These are phyloP conservation scores for Candida glaebosa DNA, from an alignment of 805 yeast genomes.

Conservation along the genomic window DNA sequence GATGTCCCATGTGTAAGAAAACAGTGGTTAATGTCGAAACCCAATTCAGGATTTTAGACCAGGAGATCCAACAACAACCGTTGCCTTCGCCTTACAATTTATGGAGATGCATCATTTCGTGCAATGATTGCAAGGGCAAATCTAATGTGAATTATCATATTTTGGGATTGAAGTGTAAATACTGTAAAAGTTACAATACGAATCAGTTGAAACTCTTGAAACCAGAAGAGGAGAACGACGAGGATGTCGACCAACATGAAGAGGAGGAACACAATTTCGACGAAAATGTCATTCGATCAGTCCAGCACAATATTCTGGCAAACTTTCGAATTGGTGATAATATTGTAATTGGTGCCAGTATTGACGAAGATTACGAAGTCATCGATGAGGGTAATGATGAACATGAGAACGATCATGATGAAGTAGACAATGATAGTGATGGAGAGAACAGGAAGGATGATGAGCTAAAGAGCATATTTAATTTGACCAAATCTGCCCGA, in stretches of 20 bases:
- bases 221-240: conserved; percentile 51
- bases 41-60: conserved; percentile 81
- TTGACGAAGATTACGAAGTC: conserved; percentile 23
- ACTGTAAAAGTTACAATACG: conserved; percentile 86
- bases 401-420: conserved; percentile 18
- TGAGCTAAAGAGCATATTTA: conserved; percentile 17
- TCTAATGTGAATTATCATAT: conserved; percentile 75
- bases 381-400: conserved; percentile 10
- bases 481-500: conserved; percentile 24
- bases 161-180: conserved; percentile 82
- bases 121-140: conserved; percentile 87
- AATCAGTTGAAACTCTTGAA: conserved; percentile 67
- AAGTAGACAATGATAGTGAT: conserved; percentile 19
- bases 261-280: conserved; percentile 11
- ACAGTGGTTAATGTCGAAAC: conserved; percentile 86
- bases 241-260: conserved; percentile 17
- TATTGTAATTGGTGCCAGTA: conserved; percentile 15
- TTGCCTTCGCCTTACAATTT: conserved; percentile 74
- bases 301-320: conserved; percentile 32
- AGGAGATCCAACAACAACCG: conserved; percentile 71
- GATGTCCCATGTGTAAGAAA: conserved; percentile 87
- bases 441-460: conserved; percentile 8
- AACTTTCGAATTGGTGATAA: conserved; percentile 37
- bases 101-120: conserved; percentile 74
- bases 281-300: conserved; percentile 24